Base-by-base conservation (phyloP, 768 basidiomycete species). In the Amanita thiersii region DNA sequence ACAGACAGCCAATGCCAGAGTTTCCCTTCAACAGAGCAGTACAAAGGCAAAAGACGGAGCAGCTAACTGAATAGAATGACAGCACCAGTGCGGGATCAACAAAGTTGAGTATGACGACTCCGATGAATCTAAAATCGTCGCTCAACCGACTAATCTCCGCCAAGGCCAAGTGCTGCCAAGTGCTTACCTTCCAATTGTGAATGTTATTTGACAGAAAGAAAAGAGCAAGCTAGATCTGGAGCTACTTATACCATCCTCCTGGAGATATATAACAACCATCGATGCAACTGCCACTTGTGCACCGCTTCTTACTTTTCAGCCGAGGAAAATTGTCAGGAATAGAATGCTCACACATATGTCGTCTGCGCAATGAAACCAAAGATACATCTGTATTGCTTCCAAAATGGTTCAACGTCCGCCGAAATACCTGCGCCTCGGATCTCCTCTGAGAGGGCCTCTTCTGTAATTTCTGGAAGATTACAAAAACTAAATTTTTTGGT, bases 351-450 rank as follows among this genome's bases (percentile, higher is more conserved):
- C 71, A 73, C 67, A 50, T 81, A 82, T 30, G 69, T 61, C 31
- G 77, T 86, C 56, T 87, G 85, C 14, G 81, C 81, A 41, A 84
- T 70, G 50, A 73, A 83, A 21, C 84, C 84, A 52, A 83, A 78
- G 37, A 86, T 64, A 47, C 81, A 81, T 41, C 75, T 72, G 50
- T 74, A 79, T 50, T 86, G 83, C 58, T 69, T 79, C 65, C 69
- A 71, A 60, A 87, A 84, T 2, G 84, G 62, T 40, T 75, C 71
- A 14, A 63, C 57, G 28, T 70, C 66, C 4, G 55, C 54, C 17
- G 60, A 58, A 9, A 65, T 48, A 5, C 70, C 72, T 19, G 53
- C 66, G 4, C 55, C 56, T 40, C 64, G 56, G 35, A 77, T 63
- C 45, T 79, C 72, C 21, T 70, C 60, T 12, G 67, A 60, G 24